phyloP scores from a whole-genome alignment of 2,329 filamentous ascomycete genomes.

The Fusarium pseudoanthophilum region DNA sequence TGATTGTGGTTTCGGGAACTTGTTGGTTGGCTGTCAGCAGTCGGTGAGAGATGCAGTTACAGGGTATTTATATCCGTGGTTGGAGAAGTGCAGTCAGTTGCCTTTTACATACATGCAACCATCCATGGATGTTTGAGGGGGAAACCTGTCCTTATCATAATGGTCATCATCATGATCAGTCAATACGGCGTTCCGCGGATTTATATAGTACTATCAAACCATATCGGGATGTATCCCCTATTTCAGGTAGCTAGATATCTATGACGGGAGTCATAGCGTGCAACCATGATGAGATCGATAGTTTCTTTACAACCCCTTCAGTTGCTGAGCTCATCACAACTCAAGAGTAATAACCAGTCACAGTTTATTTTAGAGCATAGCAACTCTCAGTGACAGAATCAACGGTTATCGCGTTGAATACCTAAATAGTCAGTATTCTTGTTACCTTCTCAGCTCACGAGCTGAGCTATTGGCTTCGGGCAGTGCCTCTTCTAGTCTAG shows the following conservation, averaged over 20 bases:
- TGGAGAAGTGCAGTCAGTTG: slow-evolving; percentile 12
- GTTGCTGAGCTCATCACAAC: background rate
- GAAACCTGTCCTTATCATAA: slow-evolving; percentile 18
- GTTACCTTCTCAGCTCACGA: slow-evolving; percentile 3
- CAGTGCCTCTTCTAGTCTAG: slow-evolving; percentile 35
- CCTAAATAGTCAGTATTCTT: background rate
- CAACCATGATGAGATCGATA: slow-evolving; percentile 16
- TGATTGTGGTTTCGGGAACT: slow-evolving; percentile 28
- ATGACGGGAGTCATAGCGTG: slow-evolving; percentile 29
- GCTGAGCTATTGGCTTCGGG: slow-evolving; percentile 14
- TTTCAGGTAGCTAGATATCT: background rate
- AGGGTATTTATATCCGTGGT: slow-evolving; percentile 11
- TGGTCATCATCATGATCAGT: slow-evolving; percentile 8
- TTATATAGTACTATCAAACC: background rate
- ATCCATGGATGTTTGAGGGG: background rate
- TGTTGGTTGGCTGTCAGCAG: slow-evolving; percentile 37
- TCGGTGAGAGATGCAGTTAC: slow-evolving; percentile 25
- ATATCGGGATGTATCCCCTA: background rate
- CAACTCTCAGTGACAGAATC: background rate
- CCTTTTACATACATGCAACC: background rate
- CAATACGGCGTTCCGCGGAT: background rate
- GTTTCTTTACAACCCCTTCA: background rate
- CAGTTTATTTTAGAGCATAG: background rate
- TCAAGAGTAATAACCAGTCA: background rate
- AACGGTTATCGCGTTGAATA: slow-evolving; percentile 13